These are phyloP conservation scores for Allium cepa DNA, from an alignment of 106 monocot genomes.

Conservation along the genomic window DNA sequence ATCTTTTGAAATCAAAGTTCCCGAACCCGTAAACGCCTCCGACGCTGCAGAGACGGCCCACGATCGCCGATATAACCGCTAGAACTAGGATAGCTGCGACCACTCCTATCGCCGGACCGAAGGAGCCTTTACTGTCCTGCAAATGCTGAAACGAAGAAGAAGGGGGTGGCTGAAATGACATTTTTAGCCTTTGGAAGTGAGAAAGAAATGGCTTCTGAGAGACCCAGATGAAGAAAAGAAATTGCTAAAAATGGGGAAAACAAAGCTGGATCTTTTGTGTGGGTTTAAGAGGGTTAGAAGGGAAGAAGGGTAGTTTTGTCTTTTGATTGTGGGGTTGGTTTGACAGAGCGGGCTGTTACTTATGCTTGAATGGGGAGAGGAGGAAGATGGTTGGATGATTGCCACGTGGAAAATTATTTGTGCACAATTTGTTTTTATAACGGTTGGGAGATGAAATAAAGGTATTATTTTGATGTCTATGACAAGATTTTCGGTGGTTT, in stretches of 20 bases:
- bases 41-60: slow-evolving; percentile 61
- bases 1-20: slow-evolving; percentile 41
- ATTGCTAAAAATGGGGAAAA: background rate
- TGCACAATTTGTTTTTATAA: too few species aligned
- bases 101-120: slow-evolving; percentile 40
- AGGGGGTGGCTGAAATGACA: slow-evolving; percentile 4
- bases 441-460: too few species aligned
- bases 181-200: background rate
- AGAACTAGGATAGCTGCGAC: slow-evolving; percentile 36
- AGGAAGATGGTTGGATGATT: too few species aligned
- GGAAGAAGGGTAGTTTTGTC: background rate
- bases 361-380: too few species aligned
- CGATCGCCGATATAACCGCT: slow-evolving; percentile 30
- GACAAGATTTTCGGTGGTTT: too few species aligned
- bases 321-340: too few species aligned
- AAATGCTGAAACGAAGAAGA: too few species aligned
- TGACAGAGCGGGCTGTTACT: too few species aligned
- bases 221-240: background rate
- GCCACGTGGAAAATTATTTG: too few species aligned
- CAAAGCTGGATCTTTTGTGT: background rate
- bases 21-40: slow-evolving; percentile 31
- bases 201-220: background rate
- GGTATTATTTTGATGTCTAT: too few species aligned
- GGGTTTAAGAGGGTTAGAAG: background rate
- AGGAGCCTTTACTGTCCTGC: slow-evolving; percentile 19